phyloP scores from a whole-genome alignment of 805 yeast species.

The Isabelozyma gotoi region DNA sequence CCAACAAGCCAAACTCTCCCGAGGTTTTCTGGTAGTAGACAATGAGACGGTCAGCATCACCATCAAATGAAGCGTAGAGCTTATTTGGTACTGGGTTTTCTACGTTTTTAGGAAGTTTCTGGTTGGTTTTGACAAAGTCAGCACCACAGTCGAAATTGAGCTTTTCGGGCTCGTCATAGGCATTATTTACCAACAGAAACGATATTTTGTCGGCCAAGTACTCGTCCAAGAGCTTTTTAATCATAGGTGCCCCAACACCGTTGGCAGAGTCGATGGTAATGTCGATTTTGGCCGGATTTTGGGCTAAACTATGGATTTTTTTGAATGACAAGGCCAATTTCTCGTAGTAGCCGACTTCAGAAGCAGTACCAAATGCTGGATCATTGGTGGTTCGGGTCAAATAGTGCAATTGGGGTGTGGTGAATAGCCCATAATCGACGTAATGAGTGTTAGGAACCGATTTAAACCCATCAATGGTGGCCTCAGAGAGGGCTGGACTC shows the following conservation, averaged over 20 bases:
- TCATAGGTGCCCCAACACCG: slow-evolving; percentile 92
- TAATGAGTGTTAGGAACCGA: slow-evolving; percentile 42
- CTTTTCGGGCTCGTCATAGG: slow-evolving; percentile 50
- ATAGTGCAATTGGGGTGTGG: slow-evolving; percentile 95
- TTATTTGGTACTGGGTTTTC: slow-evolving; percentile 38
- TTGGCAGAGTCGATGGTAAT: slow-evolving; percentile 88
- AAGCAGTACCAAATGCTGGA: slow-evolving; percentile 54
- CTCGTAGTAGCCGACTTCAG: slow-evolving; percentile 67
- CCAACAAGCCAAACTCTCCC: slow-evolving; percentile 57
- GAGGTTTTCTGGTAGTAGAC: slow-evolving; percentile 57
- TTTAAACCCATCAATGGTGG: slow-evolving; percentile 62
- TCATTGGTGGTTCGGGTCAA: slow-evolving; percentile 75
- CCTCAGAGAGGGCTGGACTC: slow-evolving; percentile 61
- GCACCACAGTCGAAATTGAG: slow-evolving; percentile 90
- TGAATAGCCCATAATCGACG: slow-evolving; percentile 65
- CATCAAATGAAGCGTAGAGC: slow-evolving; percentile 85
- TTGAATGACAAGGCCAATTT: slow-evolving; percentile 59
- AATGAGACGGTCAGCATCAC: slow-evolving; percentile 95
- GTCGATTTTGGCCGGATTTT: slow-evolving; percentile 24
- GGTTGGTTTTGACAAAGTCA: slow-evolving; percentile 90
- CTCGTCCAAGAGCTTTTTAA: slow-evolving; percentile 45
- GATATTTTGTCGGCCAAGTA: slow-evolving; percentile 42
- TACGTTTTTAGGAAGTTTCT: slow-evolving; percentile 67
- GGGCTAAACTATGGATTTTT: slow-evolving; percentile 34
- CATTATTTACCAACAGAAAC: slow-evolving; percentile 50